phyloP scores from a whole-genome alignment of 805 yeast species.

The Wickerhamomyces canadensis region DNA sequence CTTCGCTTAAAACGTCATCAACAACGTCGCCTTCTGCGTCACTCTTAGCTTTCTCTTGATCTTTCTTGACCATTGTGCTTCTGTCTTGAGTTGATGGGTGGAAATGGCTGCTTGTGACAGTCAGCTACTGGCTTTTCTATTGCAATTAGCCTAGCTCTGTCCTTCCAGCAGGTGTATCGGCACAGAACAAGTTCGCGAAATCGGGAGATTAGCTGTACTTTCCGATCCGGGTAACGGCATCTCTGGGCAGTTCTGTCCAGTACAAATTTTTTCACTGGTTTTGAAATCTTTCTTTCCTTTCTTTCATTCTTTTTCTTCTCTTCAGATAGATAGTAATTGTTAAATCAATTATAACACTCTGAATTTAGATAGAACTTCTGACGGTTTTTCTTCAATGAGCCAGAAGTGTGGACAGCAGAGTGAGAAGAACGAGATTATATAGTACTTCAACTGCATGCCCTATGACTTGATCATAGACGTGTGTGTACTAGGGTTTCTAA shows the following conservation, averaged over 20 bases:
- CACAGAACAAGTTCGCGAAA: no score
- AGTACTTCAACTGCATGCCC: not conserved
- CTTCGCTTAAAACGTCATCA: slow-evolving; percentile 14
- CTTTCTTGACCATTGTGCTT: slow-evolving; percentile 9
- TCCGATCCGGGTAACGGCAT: no score
- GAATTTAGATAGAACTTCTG: slow-evolving; percentile 37
- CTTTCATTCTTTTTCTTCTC: slow-evolving; percentile 18
- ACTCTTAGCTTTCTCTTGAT: slow-evolving; percentile 1
- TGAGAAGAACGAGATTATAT: slow-evolving; percentile 24
- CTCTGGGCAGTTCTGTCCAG: no score
- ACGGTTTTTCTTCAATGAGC: slow-evolving; percentile 24
- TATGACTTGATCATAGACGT: not conserved
- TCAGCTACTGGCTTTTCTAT: no score
- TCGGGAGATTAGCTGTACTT: no score
- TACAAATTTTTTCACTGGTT: slow-evolving; percentile 6
- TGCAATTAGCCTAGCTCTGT: no score
- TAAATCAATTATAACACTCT: slow-evolving; percentile 22
- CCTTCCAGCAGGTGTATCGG: no score
- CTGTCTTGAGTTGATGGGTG: not conserved
- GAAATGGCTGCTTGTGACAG: no score
- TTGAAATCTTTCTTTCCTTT: not conserved
- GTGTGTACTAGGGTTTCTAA: slow-evolving; percentile 1
- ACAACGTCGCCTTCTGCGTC: slow-evolving; percentile 15
- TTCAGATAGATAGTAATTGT: slow-evolving; percentile 24
- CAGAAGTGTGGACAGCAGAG: slow-evolving; percentile 50